These are phyloP conservation scores for Backusella luteola DNA, from an alignment of 192 early-diverging fungal species.

Conservation along the genomic window DNA sequence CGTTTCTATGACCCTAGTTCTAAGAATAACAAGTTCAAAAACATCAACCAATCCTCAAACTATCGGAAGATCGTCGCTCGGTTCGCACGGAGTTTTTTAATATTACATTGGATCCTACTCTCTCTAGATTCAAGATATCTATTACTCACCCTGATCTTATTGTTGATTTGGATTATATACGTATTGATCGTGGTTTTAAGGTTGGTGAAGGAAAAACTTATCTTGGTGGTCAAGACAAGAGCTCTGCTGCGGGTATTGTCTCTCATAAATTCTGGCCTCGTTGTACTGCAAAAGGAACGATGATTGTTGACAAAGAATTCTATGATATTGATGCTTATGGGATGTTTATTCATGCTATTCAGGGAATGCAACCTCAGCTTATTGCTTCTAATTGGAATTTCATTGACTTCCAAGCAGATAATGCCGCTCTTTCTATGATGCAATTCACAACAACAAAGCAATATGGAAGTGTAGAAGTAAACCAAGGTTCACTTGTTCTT, in stretches of 20 bases:
- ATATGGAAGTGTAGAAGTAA: slow-evolving; percentile 63
- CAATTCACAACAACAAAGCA: slow-evolving; percentile 79
- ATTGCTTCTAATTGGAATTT: slow-evolving; percentile 85
- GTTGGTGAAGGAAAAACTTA: slow-evolving; percentile 78
- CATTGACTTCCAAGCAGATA: slow-evolving; percentile 70
- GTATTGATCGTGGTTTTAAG: slow-evolving; percentile 70
- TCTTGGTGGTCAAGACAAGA: slow-evolving; percentile 58
- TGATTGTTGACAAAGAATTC: slow-evolving; percentile 66
- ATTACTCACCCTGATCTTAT: slow-evolving; percentile 61
- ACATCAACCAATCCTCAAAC: slow-evolving; percentile 55
- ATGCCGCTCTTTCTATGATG: slow-evolving; percentile 62
- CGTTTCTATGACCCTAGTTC: slow-evolving; percentile 62
- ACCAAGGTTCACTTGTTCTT: slow-evolving; percentile 73
- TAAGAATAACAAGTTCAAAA: slow-evolving; percentile 74
- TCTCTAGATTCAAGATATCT: slow-evolving; percentile 47
- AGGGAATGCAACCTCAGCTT: slow-evolving; percentile 81
- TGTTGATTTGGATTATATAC: slow-evolving; percentile 57
- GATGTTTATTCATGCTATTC: slow-evolving; percentile 82
- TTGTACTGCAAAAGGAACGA: slow-evolving; percentile 65
- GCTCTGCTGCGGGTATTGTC: slow-evolving; percentile 53
- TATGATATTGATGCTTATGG: slow-evolving; percentile 67
- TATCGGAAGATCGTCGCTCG: slow-evolving; percentile 71
- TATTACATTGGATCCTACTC: slow-evolving; percentile 50
- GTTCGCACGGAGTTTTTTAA: slow-evolving; percentile 71
- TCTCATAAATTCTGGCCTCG: slow-evolving; percentile 83